These are phyloP conservation scores for Delonix regia DNA, from an alignment of 306 rosid genomes.

Conservation along the genomic window DNA sequence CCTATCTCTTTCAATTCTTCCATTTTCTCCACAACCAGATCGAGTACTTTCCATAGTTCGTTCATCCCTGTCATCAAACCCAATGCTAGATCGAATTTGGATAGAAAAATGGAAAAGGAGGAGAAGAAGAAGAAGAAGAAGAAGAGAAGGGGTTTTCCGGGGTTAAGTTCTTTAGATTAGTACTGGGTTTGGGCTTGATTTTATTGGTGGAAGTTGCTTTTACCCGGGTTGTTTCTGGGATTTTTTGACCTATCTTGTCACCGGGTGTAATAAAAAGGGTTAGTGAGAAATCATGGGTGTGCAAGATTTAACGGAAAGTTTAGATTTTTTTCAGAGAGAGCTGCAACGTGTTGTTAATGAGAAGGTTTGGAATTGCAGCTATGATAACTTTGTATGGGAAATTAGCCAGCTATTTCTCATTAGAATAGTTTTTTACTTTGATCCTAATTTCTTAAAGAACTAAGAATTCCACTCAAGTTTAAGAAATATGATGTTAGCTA, in stretches of 20 bases:
- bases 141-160: slow-evolving; percentile 37
- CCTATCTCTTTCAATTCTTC: slow-evolving; percentile 68
- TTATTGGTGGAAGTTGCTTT: slow-evolving; percentile 45
- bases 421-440: not conserved
- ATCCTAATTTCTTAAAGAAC: not conserved
- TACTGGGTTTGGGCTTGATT: slow-evolving; percentile 50
- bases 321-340: slow-evolving; percentile 63
- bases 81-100: slow-evolving; percentile 33
- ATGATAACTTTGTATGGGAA: slow-evolving; percentile 53
- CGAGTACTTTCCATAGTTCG: slow-evolving; percentile 20
- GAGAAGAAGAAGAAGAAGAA: not conserved
- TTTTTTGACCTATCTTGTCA: slow-evolving; percentile 48
- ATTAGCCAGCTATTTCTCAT: slow-evolving; percentile 64
- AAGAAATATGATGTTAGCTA: not conserved
- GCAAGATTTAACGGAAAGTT: slow-evolving; percentile 65
- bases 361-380: slow-evolving; percentile 68
- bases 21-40: slow-evolving; percentile 55
- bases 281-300: slow-evolving; percentile 52
- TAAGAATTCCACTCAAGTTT: not conserved
- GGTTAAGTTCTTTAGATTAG: slow-evolving; percentile 25
- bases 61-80: slow-evolving; percentile 44
- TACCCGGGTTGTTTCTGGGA: slow-evolving; percentile 41
- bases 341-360: slow-evolving; percentile 49
- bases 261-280: slow-evolving; percentile 49
- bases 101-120: slow-evolving; percentile 24